Evolutionary conservation across 2,329 filamentous ascomycete species (phyloP).

Genomic region (Aureobasidium sp.): DNA sequence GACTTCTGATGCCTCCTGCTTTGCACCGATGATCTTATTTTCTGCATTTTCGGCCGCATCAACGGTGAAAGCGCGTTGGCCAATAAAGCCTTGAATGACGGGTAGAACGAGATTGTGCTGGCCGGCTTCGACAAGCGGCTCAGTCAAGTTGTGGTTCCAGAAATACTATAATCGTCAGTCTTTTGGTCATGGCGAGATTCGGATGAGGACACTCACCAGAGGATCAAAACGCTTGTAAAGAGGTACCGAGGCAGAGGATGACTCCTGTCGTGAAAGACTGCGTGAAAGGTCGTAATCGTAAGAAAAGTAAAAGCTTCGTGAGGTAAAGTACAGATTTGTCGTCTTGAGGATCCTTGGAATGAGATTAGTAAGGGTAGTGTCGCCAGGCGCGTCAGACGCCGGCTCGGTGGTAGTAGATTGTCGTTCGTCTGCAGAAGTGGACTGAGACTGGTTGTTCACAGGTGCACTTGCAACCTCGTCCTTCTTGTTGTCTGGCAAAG

Average conservation of each 20-base stretch:
- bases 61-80: conserved; percentile 66
- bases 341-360: conserved; percentile 79
- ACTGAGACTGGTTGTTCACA: neutral
- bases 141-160: conserved; percentile 75
- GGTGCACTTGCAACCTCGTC: conserved; percentile 35
- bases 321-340: conserved; percentile 73
- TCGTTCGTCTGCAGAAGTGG: neutral
- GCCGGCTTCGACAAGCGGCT: conserved; percentile 65
- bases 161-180: conserved; percentile 52
- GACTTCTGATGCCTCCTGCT: conserved; percentile 18
- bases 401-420: neutral
- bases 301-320: conserved; percentile 84
- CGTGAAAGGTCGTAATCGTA: conserved; percentile 90
- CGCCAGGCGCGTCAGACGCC: neutral
- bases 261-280: conserved; percentile 39
- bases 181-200: neutral
- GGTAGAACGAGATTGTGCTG: conserved; percentile 67
- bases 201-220: conserved; percentile 37
- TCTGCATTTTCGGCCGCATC: conserved; percentile 20
- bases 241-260: conserved; percentile 44
- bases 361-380: conserved; percentile 36
- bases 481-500: conserved; percentile 19
- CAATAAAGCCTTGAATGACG: conserved; percentile 88
- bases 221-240: conserved; percentile 66
- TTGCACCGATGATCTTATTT: conserved; percentile 23